Evolutionary conservation across 2,329 filamentous ascomycete species (phyloP).

Genomic region (Penicillium sp.): DNA sequence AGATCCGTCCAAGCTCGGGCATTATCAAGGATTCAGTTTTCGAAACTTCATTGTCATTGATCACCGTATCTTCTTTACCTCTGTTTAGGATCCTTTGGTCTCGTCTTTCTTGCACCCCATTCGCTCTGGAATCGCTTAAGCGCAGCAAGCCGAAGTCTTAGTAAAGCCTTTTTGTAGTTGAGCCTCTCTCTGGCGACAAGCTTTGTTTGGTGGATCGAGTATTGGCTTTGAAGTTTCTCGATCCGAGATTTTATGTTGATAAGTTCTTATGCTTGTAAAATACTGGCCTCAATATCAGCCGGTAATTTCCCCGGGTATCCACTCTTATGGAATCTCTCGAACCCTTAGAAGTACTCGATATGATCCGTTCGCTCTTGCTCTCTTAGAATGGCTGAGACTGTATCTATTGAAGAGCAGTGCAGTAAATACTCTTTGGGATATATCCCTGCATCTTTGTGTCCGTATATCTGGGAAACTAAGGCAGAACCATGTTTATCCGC

Average conservation of each 20-base stretch:
- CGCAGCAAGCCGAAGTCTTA: slow-evolving; percentile 7
- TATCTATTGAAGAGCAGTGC: slow-evolving; percentile 22
- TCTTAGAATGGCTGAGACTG: slow-evolving; percentile 17
- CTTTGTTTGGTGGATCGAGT: not conserved
- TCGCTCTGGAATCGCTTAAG: slow-evolving; percentile 17
- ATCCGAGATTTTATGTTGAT: slow-evolving; percentile 11
- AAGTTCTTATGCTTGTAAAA: slow-evolving; percentile 12
- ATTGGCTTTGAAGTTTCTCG: slow-evolving; percentile 9
- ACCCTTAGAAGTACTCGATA: slow-evolving; percentile 16
- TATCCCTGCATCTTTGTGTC: slow-evolving; percentile 13
- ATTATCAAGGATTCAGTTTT: slow-evolving; percentile 18
- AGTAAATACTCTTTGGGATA: slow-evolving; percentile 19
- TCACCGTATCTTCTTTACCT: slow-evolving; percentile 11
- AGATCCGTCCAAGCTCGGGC: slow-evolving; percentile 14
- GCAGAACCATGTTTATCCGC: slow-evolving; percentile 19
- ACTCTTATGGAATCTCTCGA: slow-evolving; percentile 13
- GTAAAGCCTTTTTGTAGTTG: slow-evolving; percentile 16
- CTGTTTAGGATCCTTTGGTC: slow-evolving; percentile 20
- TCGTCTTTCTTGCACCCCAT: slow-evolving; percentile 16
- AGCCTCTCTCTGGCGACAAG: slow-evolving; percentile 7
- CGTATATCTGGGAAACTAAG: slow-evolving; percentile 22
- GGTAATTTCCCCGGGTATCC: slow-evolving; percentile 13
- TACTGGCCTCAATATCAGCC: slow-evolving; percentile 13
- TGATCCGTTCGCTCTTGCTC: slow-evolving; percentile 18
- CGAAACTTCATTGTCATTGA: slow-evolving; percentile 8